Evolutionary conservation across 73 alveolate genomes (phyloP).

Genomic region (Tetrahymena thermophila): DNA sequence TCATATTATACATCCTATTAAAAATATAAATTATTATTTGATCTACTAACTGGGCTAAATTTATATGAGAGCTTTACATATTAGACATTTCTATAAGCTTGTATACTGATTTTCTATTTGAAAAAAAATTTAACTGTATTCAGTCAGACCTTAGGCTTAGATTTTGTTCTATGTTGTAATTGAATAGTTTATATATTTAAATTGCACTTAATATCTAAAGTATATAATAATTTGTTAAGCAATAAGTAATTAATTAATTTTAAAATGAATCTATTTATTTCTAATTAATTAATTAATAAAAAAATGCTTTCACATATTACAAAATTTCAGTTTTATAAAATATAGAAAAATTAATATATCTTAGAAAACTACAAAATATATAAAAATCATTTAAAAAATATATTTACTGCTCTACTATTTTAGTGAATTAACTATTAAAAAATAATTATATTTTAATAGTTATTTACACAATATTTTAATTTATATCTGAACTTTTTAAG

Average conservation of each 20-base stretch:
- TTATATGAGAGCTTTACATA: background rate
- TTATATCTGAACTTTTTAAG: too few relatives aligned
- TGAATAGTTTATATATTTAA: too few relatives aligned
- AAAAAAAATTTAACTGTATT: too few relatives aligned
- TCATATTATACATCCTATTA: conserved; percentile 46
- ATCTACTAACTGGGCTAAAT: background rate
- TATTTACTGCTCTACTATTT: too few relatives aligned
- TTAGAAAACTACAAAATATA: background rate
- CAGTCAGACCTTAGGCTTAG: background rate
- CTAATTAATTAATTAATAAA: background rate
- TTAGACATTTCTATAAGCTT: background rate
- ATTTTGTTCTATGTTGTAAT: background rate
- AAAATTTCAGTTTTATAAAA: background rate
- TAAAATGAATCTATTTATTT: background rate
- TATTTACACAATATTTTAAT: too few relatives aligned
- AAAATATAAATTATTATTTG: background rate
- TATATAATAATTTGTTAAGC: background rate
- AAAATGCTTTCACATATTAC: background rate
- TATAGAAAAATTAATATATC: background rate
- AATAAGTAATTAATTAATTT: too few relatives aligned
- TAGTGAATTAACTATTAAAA: too few relatives aligned
- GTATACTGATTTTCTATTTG: background rate
- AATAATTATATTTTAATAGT: too few relatives aligned
- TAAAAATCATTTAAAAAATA: background rate
- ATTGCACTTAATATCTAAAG: background rate